Evolutionary conservation across 441 rosid species (phyloP).

Genomic region (Populus trichocarpa): DNA sequence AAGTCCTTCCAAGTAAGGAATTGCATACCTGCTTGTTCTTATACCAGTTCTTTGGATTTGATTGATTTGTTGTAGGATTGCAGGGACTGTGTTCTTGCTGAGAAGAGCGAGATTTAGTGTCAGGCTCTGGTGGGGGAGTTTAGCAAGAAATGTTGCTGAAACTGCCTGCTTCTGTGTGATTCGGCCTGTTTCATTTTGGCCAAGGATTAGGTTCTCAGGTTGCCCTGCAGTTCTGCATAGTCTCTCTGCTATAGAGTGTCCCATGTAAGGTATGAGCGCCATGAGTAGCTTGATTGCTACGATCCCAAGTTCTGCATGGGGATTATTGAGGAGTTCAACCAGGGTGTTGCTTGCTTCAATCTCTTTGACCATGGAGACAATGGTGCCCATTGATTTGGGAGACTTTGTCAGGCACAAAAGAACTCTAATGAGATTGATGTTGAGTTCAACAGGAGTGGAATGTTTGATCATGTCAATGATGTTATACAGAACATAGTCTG

Average conservation of each 20-base stretch:
- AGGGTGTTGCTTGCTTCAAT: constrained; percentile 67
- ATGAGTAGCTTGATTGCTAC: constrained; percentile 69
- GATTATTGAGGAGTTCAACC: constrained; percentile 70
- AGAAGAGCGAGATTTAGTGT: constrained; percentile 74
- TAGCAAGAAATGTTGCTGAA: constrained; percentile 70
- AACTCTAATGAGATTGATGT: constrained; percentile 63
- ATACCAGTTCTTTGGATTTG: constrained; percentile 56
- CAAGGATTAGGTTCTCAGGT: constrained; percentile 63
- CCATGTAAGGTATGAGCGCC: constrained; percentile 56
- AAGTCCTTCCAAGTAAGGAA: constrained; percentile 70
- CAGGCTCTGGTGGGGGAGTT: constrained; percentile 75
- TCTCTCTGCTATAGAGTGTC: constrained; percentile 64
- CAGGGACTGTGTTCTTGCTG: constrained; percentile 45
- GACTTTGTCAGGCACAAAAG: constrained; percentile 60
- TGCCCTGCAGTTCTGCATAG: constrained; percentile 78
- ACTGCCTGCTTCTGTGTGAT: constrained; percentile 76
- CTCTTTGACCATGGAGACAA: constrained; percentile 62
- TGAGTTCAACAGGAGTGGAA: constrained; percentile 67
- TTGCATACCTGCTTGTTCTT: constrained; percentile 63
- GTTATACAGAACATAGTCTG: constrained; percentile 65
- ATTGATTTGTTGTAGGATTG: constrained; percentile 49
- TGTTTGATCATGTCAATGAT: constrained; percentile 67
- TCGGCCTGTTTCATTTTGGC: constrained; percentile 33
- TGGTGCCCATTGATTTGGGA: constrained; percentile 46
- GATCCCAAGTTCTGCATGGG: constrained; percentile 59